Conservation (phyloP, 2,329 filamentous ascomycete species). For the Colletotrichum spinosum region DNA sequence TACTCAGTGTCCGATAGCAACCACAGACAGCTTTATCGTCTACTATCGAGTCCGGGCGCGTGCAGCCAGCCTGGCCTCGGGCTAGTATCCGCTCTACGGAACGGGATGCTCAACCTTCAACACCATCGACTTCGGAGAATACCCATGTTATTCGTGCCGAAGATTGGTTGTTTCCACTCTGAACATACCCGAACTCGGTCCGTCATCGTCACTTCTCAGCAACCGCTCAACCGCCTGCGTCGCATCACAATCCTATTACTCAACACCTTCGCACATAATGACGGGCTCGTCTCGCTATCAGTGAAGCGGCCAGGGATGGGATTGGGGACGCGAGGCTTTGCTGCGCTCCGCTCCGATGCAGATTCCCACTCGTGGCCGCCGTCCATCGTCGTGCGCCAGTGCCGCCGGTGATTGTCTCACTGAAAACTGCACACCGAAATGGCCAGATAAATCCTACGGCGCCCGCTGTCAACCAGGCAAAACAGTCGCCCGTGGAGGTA, state of each 20-base stretch:
- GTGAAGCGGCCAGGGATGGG: conserved; percentile 5
- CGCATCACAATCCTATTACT: conserved; percentile 28
- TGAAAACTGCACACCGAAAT: too few relatives aligned
- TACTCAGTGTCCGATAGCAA: too few relatives aligned
- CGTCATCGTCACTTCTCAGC: conserved; percentile 17
- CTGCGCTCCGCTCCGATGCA: conserved; percentile 35
- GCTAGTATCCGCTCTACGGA: too few relatives aligned
- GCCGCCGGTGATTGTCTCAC: conserved; percentile 12
- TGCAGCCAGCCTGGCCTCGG: too few relatives aligned
- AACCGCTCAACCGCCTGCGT: conserved; percentile 8
- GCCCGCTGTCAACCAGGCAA: too few relatives aligned
- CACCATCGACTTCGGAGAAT: not conserved
- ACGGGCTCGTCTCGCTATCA: conserved; percentile 33
- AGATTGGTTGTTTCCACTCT: not conserved
- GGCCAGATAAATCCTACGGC: too few relatives aligned
- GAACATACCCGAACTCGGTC: conserved; percentile 17
- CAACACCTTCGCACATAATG: conserved; percentile 5
- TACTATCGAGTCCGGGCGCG: too few relatives aligned
- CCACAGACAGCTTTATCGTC: too few relatives aligned
- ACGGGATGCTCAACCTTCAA: too few relatives aligned
- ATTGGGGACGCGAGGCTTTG: conserved; percentile 27
- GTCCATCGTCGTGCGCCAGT: conserved; percentile 34
- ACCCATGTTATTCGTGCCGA: not conserved
- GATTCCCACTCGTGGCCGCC: conserved; percentile 31
- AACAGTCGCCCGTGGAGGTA: too few relatives aligned